Conservation (phyloP, 1,139 yeast genomes). For the Magnusiomyces sp. region DNA sequence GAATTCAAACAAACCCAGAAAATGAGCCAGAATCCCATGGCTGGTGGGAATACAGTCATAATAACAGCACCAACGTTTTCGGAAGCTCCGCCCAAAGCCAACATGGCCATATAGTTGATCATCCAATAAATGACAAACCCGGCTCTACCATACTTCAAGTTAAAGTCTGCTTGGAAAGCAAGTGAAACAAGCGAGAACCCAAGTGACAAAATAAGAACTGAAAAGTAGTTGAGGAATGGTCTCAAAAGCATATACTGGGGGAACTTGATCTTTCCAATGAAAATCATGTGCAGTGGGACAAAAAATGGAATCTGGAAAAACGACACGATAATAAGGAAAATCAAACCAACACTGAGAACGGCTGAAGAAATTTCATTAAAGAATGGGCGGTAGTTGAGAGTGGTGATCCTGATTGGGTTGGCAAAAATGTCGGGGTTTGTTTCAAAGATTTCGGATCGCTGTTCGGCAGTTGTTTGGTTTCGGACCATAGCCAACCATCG, state of each 20-base stretch:
- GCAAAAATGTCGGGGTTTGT: slow-evolving; percentile 23
- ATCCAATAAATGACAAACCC: slow-evolving; percentile 64
- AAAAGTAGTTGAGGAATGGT: slow-evolving; percentile 38
- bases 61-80: slow-evolving; percentile 48
- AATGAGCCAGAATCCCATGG: slow-evolving; percentile 54
- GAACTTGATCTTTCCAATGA: slow-evolving; percentile 40
- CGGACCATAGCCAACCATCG: not conserved
- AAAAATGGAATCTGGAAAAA: slow-evolving; percentile 53
- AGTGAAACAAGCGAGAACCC: slow-evolving; percentile 51
- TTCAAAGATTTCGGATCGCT: slow-evolving; percentile 18
- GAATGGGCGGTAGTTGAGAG: slow-evolving; percentile 38
- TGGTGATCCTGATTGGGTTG: slow-evolving; percentile 34
- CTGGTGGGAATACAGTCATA: slow-evolving; percentile 40
- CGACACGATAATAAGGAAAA: slow-evolving; percentile 64
- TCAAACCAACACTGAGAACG: slow-evolving; percentile 67
- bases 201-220: slow-evolving; percentile 46
- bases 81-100: slow-evolving; percentile 56
- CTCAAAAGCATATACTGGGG: slow-evolving; percentile 44
- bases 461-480: not conserved
- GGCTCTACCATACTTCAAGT: slow-evolving; percentile 44
- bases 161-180: slow-evolving; percentile 50
- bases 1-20: slow-evolving; percentile 53
- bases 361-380: slow-evolving; percentile 46
- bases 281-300: slow-evolving; percentile 42
- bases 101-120: slow-evolving; percentile 49